Evolutionary conservation across 805 yeast species (phyloP).

Genomic region (Monosporozyma unispora): DNA sequence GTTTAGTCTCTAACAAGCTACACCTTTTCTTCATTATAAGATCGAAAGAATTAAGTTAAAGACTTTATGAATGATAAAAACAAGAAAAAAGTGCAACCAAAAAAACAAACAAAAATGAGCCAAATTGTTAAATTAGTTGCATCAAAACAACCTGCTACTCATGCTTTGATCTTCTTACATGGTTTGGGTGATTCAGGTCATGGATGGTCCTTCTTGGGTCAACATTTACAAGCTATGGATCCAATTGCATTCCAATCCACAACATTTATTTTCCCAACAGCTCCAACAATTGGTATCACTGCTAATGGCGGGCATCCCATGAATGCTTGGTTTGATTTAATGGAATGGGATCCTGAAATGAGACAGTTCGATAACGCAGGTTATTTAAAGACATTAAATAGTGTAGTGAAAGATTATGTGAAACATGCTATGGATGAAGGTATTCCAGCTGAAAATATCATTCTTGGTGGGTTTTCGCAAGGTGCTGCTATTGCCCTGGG

Average conservation of each 20-base stretch:
- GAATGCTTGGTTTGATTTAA: slow-evolving; percentile 87
- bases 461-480: slow-evolving; percentile 95
- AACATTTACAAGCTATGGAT: slow-evolving; percentile 37
- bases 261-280: slow-evolving; percentile 84
- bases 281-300: slow-evolving; percentile 66
- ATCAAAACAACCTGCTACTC: slow-evolving; percentile 35
- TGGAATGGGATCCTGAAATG: slow-evolving; percentile 40
- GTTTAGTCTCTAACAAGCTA: not conserved
- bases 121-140: slow-evolving; percentile 29
- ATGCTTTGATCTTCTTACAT: slow-evolving; percentile 70
- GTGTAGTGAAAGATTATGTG: slow-evolving; percentile 35
- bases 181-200: slow-evolving; percentile 88
- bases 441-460: slow-evolving; percentile 53
- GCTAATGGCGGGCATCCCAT: slow-evolving; percentile 54
- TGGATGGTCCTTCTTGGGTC: slow-evolving; percentile 83
- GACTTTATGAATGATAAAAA: not conserved
- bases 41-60: not conserved
- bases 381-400: slow-evolving; percentile 35
- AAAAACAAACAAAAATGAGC: not conserved
- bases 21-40: not conserved
- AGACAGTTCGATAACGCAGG: slow-evolving; percentile 43
- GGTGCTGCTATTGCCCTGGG: slow-evolving; percentile 80
- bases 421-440: slow-evolving; percentile 41
- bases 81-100: not conserved
- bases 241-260: slow-evolving; percentile 40